Percentiles rank a stretch among this genome's conserved stretches.
Conservation (phyloP, 2,329 filamentous ascomycete genomes). For the Hypoxylon sp. region DNA sequence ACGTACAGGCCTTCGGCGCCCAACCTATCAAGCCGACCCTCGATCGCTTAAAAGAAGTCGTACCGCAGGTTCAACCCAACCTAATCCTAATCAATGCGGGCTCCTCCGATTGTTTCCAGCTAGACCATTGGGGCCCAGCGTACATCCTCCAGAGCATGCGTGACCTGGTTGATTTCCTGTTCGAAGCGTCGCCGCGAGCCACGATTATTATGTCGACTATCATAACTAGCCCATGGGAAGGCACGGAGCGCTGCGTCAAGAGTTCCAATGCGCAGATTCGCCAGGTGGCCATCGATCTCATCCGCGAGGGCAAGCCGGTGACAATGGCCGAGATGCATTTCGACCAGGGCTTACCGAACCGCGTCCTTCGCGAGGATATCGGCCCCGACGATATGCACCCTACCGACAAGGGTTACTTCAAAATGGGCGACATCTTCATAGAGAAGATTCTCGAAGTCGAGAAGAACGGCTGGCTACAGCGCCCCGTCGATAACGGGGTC, state of each 20-base stretch:
- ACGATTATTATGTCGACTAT: slow-evolving; percentile 52
- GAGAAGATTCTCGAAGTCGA: slow-evolving; percentile 51
- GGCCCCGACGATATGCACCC: slow-evolving; percentile 50
- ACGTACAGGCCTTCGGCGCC: slow-evolving; percentile 51
- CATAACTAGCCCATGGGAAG: slow-evolving; percentile 46
- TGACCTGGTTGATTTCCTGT: slow-evolving; percentile 49
- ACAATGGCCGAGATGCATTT: slow-evolving; percentile 50
- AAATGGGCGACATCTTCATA: slow-evolving; percentile 54
- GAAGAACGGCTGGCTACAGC: slow-evolving; percentile 47
- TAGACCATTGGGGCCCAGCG: slow-evolving; percentile 47
- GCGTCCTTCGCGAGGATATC: slow-evolving; percentile 44
- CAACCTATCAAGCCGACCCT: slow-evolving; percentile 50
- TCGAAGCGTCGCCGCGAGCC: slow-evolving; percentile 47
- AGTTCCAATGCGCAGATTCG: slow-evolving; percentile 53
- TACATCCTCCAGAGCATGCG: slow-evolving; percentile 48
- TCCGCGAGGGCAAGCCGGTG: slow-evolving; percentile 47
- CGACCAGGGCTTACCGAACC: slow-evolving; percentile 50
- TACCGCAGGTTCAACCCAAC: slow-evolving; percentile 50
- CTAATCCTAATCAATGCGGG: slow-evolving; percentile 52
- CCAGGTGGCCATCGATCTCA: slow-evolving; percentile 48
- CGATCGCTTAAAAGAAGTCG: slow-evolving; percentile 46
- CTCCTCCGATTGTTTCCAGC: slow-evolving; percentile 52
- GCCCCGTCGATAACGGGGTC: slow-evolving; percentile 43
- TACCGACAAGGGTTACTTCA: slow-evolving; percentile 51
- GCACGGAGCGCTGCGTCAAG: slow-evolving; percentile 50